Conservation (phyloP, 371 early-diverging fungal species). For the Mortierella sp. region DNA sequence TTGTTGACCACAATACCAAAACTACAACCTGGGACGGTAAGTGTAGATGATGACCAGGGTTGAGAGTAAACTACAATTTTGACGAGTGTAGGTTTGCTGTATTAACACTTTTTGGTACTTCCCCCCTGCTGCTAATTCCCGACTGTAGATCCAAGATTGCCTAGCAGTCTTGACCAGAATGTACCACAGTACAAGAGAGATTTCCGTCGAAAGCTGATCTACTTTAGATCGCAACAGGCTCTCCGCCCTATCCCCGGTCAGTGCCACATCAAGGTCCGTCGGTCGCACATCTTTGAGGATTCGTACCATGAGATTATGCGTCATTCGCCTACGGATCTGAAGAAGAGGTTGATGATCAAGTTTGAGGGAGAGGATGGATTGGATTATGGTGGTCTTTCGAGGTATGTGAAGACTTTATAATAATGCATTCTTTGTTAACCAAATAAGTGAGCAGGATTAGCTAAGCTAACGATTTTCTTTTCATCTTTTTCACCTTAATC, state of each 20-base stretch:
- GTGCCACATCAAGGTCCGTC: constrained; percentile 88
- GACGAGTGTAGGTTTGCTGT: neutral
- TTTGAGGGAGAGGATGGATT: constrained; percentile 98
- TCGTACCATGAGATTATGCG: constrained; percentile 94
- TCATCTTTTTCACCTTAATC: constrained; percentile 6
- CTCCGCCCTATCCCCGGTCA: constrained; percentile 93
- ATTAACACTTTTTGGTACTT: neutral
- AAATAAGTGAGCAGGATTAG: neutral
- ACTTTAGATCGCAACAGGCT: constrained; percentile 94
- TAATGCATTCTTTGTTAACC: neutral
- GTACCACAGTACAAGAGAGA: constrained; percentile 98
- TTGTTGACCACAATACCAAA: constrained; percentile 95
- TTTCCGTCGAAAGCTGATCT: constrained; percentile 95
- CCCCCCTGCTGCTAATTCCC: neutral
- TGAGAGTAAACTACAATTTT: neutral
- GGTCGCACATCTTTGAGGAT: constrained; percentile 92
- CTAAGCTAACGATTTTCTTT: neutral
- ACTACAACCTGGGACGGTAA: constrained; percentile 95
- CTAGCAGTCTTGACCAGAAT: constrained; percentile 91
- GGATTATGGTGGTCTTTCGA: constrained; percentile 97
- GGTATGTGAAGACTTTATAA: constrained; percentile 52
- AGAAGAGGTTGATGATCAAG: constrained; percentile 95
- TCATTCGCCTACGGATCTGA: constrained; percentile 85
- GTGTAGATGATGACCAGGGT: neutral
- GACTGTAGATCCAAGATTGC: constrained; percentile 84